Conservation (phyloP, 305 asterid genomes). For the Fraxinus velutina region DNA sequence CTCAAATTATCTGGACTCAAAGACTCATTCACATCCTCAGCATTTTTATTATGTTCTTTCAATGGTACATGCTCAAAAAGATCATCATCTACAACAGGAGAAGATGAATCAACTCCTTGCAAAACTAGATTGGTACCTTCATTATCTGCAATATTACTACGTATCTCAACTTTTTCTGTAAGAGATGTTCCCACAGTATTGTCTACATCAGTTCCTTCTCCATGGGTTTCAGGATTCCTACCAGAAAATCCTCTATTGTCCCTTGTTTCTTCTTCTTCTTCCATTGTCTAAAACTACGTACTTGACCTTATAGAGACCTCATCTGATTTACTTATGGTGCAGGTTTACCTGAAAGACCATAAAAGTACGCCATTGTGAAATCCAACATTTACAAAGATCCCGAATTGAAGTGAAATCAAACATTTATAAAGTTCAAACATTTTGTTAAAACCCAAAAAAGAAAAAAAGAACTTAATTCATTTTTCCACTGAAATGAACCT, state of each 20-base stretch:
- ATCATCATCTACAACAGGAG: slow-evolving; percentile 44
- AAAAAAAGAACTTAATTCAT: background rate
- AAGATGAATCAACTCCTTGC: slow-evolving; percentile 42
- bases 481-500: background rate
- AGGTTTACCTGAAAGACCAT: slow-evolving; percentile 25
- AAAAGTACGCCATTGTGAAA: background rate
- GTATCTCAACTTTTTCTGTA: slow-evolving; percentile 25
- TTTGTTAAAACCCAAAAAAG: slow-evolving; percentile 3
- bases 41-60: slow-evolving; percentile 57
- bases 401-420: background rate
- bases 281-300: slow-evolving; percentile 35
- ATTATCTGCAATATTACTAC: slow-evolving; percentile 30
- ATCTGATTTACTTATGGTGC: slow-evolving; percentile 11
- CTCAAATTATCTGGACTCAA: slow-evolving; percentile 44
- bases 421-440: slow-evolving; percentile 5
- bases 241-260: slow-evolving; percentile 33
- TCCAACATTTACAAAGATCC: background rate
- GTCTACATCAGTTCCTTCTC: slow-evolving; percentile 36
- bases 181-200: slow-evolving; percentile 28
- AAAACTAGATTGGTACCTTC: slow-evolving; percentile 38
- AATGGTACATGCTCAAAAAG: slow-evolving; percentile 66
- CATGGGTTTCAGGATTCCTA: slow-evolving; percentile 27
- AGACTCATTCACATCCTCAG: slow-evolving; percentile 34
- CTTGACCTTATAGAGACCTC: slow-evolving; percentile 23
- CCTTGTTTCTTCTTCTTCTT: slow-evolving; percentile 51